These are phyloP conservation scores for Debaryomyces robertsiae DNA, from an alignment of 1,139 yeast genomes.

Conservation along the genomic window DNA sequence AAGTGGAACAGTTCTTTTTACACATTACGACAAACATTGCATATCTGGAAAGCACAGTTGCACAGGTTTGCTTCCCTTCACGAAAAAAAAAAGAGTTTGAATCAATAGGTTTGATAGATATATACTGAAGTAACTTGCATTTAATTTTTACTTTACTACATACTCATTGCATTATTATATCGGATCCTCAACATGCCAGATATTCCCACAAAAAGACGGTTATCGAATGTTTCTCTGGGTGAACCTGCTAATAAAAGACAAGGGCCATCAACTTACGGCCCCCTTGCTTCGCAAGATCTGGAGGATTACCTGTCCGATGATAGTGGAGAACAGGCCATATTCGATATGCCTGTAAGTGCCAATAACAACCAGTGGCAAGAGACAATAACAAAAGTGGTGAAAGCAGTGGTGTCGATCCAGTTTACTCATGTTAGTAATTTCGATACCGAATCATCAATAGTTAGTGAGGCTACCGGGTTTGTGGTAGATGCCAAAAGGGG, in stretches of 20 bases:
- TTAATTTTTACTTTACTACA: slow-evolving; percentile 3
- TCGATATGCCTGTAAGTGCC: slow-evolving; percentile 16
- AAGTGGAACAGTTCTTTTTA: not conserved
- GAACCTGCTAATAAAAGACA: slow-evolving; percentile 15
- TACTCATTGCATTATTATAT: not conserved
- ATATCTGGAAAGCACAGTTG: too few relatives aligned
- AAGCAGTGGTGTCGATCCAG: slow-evolving; percentile 86
- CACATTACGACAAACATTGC: not conserved
- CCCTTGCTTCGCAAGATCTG: slow-evolving; percentile 12
- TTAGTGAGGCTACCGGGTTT: slow-evolving; percentile 92
- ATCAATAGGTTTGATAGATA: slow-evolving; percentile 1
- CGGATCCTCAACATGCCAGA: slow-evolving; percentile 12
- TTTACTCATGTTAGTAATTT: slow-evolving; percentile 85
- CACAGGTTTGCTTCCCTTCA: too few relatives aligned
- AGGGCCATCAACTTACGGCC: slow-evolving; percentile 1
- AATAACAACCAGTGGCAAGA: slow-evolving; percentile 60
- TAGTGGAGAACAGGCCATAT: slow-evolving; percentile 17
- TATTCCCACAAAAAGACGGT: slow-evolving; percentile 20
- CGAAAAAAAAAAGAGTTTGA: not conserved
- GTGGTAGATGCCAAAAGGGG: slow-evolving; percentile 87
- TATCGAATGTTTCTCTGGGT: slow-evolving; percentile 17
- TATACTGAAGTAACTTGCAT: slow-evolving; percentile 1
- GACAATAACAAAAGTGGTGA: slow-evolving; percentile 80
- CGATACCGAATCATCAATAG: slow-evolving; percentile 81
- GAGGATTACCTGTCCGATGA: slow-evolving; percentile 21